phyloP scores from a whole-genome alignment of 2,329 filamentous ascomycete genomes.

The Onygenales sp. region DNA sequence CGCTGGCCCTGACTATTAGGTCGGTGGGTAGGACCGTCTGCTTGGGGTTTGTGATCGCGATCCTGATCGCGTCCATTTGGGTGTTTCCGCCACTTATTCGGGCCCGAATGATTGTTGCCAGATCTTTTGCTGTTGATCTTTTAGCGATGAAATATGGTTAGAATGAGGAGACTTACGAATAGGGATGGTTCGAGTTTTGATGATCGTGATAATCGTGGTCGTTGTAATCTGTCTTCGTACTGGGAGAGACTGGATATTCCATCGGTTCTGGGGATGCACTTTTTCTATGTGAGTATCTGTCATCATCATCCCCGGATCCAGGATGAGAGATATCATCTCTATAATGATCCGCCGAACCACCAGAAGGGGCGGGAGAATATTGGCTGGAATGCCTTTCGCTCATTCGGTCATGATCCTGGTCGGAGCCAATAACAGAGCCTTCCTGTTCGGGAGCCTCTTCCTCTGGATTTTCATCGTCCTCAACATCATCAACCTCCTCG shows the following conservation, averaged over 20 bases:
- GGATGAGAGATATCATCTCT: neutral
- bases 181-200: neutral
- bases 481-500: slow-evolving; percentile 7
- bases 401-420: slow-evolving; percentile 1
- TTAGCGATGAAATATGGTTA: neutral
- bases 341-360: neutral
- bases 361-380: neutral
- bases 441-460: neutral
- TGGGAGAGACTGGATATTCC: neutral
- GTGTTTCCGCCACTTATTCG: neutral
- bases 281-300: neutral
- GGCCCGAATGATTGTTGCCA: neutral
- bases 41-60: neutral
- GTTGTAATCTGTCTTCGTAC: neutral
- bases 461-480: neutral
- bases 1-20: neutral
- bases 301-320: neutral
- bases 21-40: neutral
- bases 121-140: neutral
- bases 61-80: neutral
- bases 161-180: neutral
- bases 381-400: neutral
- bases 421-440: neutral
- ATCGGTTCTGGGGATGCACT: neutral
- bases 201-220: neutral